These are phyloP conservation scores for Paecilomyces sp. DNA, from an alignment of 2,329 filamentous ascomycete genomes.

Conservation along the genomic window DNA sequence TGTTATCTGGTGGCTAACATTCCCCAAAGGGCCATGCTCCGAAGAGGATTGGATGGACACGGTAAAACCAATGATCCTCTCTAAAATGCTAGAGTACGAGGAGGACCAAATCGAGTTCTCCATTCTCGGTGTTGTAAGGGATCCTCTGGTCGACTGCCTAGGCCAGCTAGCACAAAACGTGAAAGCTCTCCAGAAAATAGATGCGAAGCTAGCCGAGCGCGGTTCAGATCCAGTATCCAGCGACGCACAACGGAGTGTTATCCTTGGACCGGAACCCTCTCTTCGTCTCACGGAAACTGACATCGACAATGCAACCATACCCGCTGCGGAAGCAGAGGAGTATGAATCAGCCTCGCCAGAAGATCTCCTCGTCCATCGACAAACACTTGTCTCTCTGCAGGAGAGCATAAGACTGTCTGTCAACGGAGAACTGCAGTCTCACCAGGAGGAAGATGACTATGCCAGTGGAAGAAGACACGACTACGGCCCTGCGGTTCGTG, in stretches of 20 bases:
- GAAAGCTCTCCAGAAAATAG: conserved; percentile 34
- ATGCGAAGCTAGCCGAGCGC: conserved; percentile 16
- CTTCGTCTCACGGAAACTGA: conserved; percentile 22
- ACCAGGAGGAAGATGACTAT: conserved; percentile 32
- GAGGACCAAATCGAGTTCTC: conserved; percentile 66
- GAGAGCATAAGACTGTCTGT: conserved; percentile 26
- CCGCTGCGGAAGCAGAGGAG: conserved; percentile 12
- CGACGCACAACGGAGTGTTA: conserved; percentile 11
- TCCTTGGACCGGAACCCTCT: conserved; percentile 30
- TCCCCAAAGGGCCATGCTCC: conserved; percentile 30
- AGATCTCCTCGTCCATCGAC: conserved; percentile 23
- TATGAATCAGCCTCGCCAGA: conserved; percentile 17
- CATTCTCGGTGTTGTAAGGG: conserved; percentile 66
- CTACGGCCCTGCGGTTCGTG: conserved; percentile 61
- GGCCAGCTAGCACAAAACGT: conserved; percentile 39
- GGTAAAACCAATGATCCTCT: conserved; percentile 57
- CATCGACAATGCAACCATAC: conserved; percentile 26
- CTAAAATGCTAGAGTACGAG: conserved; percentile 60
- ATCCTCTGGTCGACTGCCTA: conserved; percentile 49
- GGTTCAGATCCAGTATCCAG: conserved; percentile 1
- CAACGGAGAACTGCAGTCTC: conserved; percentile 32
- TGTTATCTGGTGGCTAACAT: conserved; percentile 6
- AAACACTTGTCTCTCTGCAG: conserved; percentile 24
- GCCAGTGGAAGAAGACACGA: conserved; percentile 47
- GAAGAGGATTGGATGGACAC: conserved; percentile 59